These are phyloP conservation scores for Suillus occidentalis DNA, from an alignment of 768 basidiomycete species.

Conservation along the genomic window DNA sequence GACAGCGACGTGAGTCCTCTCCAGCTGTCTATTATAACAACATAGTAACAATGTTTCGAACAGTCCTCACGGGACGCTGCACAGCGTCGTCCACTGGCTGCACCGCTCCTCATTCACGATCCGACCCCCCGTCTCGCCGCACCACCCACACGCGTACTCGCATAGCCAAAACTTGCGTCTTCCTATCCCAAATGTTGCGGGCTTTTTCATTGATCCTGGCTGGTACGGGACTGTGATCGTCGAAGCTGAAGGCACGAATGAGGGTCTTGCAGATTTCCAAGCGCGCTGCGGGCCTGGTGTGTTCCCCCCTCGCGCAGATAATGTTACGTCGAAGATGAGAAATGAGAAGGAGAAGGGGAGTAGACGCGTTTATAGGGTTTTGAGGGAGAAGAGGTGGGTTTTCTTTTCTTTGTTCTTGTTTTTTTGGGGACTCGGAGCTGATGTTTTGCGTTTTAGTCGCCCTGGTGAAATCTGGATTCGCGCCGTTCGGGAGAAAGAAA, in stretches of 20 bases:
- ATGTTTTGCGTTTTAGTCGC: constrained; percentile 43
- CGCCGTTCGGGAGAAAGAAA: constrained; percentile 66
- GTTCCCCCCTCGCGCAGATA: constrained; percentile 60
- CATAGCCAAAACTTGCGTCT: constrained; percentile 32
- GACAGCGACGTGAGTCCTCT: constrained; percentile 73
- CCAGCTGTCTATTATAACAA: background rate
- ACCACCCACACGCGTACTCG: constrained; percentile 25
- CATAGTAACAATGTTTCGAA: constrained; percentile 11
- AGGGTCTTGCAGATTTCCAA: constrained; percentile 77
- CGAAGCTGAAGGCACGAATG: constrained; percentile 87
- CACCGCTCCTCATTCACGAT: constrained; percentile 78
- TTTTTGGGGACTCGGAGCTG: background rate
- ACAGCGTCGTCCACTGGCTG: constrained; percentile 85
- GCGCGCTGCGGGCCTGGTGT: constrained; percentile 66
- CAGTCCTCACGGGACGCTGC: constrained; percentile 77
- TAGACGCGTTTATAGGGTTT: constrained; percentile 64
- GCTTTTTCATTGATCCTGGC: constrained; percentile 66
- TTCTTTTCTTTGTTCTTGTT: background rate
- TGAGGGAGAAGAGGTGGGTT: constrained; percentile 79
- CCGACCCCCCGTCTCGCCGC: constrained; percentile 44
- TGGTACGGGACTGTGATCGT: constrained; percentile 86
- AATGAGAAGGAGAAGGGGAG: constrained; percentile 42
- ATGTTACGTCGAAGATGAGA: constrained; percentile 32
- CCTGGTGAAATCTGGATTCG: constrained; percentile 75
- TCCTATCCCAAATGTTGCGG: constrained; percentile 55